Base-by-base conservation (phyloP, 805 yeast genomes). In the Saccharomycopsis babjevae region DNA sequence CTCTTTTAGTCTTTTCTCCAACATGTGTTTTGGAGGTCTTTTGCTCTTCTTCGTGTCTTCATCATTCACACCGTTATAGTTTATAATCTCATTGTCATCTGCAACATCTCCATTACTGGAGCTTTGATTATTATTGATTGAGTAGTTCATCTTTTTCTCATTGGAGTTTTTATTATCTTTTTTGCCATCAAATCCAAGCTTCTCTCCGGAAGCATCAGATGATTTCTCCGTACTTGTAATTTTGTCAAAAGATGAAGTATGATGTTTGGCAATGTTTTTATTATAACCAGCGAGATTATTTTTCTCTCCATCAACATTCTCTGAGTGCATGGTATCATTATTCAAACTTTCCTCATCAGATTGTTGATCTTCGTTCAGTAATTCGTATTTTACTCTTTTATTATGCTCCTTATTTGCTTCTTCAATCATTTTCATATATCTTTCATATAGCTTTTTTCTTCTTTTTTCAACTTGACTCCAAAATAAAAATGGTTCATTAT, bases 381-480 rank as follows among this genome's bases (percentile, higher is more conserved):
- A 10, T 22, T 46, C 32, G 16, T 11, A 11, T 22, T 46, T 46
- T 10, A 66, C 61, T 15, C 66, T 34, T 7, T 11, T 59, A 16
- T 57, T 56, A 50, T 34, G 54, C 8, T 52, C 30, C 18, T 38
- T 22, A 36, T 50, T 39, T 15, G 58, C 58, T 16, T 57, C 34
- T 40, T 60, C 56, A 10, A 63, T 22, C 42, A 54, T 43, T 18
- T 5, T 67, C 3, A 30, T 22, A 57, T 58, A 64, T 25, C 70
- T 72, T 1, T 65, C 62, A 50, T 76, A 67, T 18, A 74, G 64
- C 50, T 67, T 67, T 1, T 66, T 62, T 61, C 96, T 76, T 10
- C 71, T 70, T 22, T 67, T 70, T 67, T 88, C 96, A 10, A 85
- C 73, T 55, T 78, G 73, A 71, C 88, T 85, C 83, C 91, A 84